Evolutionary conservation across 2,329 filamentous ascomycete species (phyloP), one percentile per base, ranked within the genome.

Genomic region (Cercospora sojina): DNA sequence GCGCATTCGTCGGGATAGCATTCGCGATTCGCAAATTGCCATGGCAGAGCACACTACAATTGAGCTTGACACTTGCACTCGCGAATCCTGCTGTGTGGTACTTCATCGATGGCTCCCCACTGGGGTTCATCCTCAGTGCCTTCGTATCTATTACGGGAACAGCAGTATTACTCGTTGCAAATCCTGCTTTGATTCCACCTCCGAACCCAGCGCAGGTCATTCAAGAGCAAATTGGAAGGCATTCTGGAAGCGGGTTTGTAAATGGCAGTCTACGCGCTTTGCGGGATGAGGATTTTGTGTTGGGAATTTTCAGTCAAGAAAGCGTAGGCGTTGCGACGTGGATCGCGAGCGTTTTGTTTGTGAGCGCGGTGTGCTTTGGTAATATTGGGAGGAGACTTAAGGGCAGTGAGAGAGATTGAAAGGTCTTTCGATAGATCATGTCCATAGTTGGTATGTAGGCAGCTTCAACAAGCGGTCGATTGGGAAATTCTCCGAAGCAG

Each of bases 71-170:
- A 0, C 88, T 99, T 58, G 91, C 93, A 23, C 87, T 98, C 67
- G 92, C 91, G 20, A 98, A 98, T 77, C 94, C 95, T 1, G 90
- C 95, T 9, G 83, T 99, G 18, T 99, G 95, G 95, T 99, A 96
- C 80, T 84, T 98, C 25, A 91, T 99, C 75, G 95, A 99, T 80
- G 91, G 94, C 59, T 95, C 92, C 56, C 89, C 88, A 71, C 86
- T 93, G 0, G 95, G 95, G 4, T 90, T 98, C 72, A 81, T 95
- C 35, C 85, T 97, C 64, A 93, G 92, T 0, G 84, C 89, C 13
- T 81, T 87, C 1, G 89, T 97, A 10, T 91, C 92, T 1, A 76
- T 94, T 27, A 81, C 86, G 0, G 92, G 94, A 7, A 93, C 93
- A 9, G 85, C 86, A 13, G 78, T 92, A 16, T 81, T 97, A 18